These are phyloP conservation scores for Oryza nivara DNA, from an alignment of 176 grass and related monocot genomes.

Conservation along the genomic window DNA sequence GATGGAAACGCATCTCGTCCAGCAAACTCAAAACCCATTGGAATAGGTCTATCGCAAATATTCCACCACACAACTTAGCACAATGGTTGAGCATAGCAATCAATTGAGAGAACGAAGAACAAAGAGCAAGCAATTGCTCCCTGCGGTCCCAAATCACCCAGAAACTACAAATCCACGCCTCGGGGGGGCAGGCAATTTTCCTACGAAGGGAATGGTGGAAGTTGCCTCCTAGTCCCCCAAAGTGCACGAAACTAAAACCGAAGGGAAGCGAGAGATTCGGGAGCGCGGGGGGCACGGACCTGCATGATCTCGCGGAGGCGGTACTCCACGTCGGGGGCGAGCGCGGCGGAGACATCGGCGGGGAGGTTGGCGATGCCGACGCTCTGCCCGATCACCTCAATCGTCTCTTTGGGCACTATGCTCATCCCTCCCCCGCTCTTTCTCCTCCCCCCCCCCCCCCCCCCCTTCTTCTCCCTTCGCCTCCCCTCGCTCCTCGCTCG, in stretches of 20 bases:
- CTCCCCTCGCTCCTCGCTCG: conserved; percentile 6
- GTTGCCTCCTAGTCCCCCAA: not conserved
- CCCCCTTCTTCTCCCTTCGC: no score
- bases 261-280: no score
- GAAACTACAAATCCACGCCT: not conserved
- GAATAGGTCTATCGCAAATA: no score
- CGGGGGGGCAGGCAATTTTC: not conserved
- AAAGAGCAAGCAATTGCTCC: not conserved
- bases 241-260: not conserved
- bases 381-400: conserved; percentile 87
- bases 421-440: conserved; percentile 55
- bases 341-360: conserved; percentile 69
- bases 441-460: not conserved
- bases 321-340: conserved; percentile 89
- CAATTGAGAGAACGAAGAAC: not conserved
- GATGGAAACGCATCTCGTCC: not conserved
- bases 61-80: not conserved
- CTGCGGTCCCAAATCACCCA: not conserved
- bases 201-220: not conserved
- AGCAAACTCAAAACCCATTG: not conserved
- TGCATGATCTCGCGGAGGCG: conserved; percentile 97
- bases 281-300: conserved; percentile 36
- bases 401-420: conserved; percentile 90
- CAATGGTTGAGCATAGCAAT: not conserved
- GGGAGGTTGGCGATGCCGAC: conserved; percentile 76